Base-by-base conservation (phyloP, 2,329 filamentous ascomycete genomes). In the Peltaster fructicola region DNA sequence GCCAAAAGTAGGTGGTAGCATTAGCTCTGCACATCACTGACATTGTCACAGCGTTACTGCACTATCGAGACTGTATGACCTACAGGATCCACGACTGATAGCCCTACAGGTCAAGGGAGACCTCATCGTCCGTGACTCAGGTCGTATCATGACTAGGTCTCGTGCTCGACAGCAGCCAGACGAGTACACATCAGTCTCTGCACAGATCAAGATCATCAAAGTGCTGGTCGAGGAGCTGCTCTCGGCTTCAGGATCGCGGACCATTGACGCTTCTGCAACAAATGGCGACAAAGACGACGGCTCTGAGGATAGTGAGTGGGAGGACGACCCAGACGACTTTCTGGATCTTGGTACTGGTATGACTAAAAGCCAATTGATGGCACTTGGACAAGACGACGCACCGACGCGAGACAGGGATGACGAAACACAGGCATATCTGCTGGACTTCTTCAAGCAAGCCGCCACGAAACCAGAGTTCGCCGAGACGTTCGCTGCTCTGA, bases 121-220 rank as follows among this genome's bases (percentile, higher is more conserved):
- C 46, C 61, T 95, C 27, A 78, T 98, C 40, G 67, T 88, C 27
- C 69, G 71, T 24, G 65, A 72, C 29, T 78, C 74, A 34, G 74
- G 82, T 36, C 56, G 75, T 33, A 98, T 98, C 51, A 82, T 92
- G 72, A 98, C 88, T 11, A 71, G 88, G 32, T 93, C 84, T 25
- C 78, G 84, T 40, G 73, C 88, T 8, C 82, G 77, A 52, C 68
- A 75, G 47, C 85, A 85, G 47, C 88, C 88, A 9, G 84, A 93
- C 47, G 73, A 76, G 47, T 95, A 75, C 56, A 93, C 82, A 5
- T 69, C 78, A 31, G 71, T 98, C 30, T 70, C 84, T 0, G 84
- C 84, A 0, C 73, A 80, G 2, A 65, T 98, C 44, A 98, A 98
- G 57, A 93, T 98, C 32, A 57, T 95, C 52, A 98, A 98, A 59